These are phyloP conservation scores for Corymbia maculata DNA, from an alignment of 345 rosid genomes.

Conservation along the genomic window DNA sequence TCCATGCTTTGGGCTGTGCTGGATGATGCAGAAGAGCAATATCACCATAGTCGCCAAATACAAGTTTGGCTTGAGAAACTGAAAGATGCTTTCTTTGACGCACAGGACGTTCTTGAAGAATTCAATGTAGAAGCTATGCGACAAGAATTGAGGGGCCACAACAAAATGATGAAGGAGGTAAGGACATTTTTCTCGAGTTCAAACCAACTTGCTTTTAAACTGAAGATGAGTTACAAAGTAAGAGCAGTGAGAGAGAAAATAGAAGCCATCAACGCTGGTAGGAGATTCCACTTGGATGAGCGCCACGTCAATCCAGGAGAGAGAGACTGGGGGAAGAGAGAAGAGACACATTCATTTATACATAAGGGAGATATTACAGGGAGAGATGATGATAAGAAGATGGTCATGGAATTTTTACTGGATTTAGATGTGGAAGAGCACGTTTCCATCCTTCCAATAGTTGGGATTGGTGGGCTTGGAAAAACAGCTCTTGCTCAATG, in stretches of 20 bases:
- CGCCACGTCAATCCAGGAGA: neutral
- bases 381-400: neutral
- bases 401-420: too few relatives aligned
- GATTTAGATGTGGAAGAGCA: neutral
- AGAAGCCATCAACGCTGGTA: neutral
- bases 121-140: neutral
- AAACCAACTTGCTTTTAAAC: neutral
- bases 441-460: neutral
- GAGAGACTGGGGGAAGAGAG: neutral
- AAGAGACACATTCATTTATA: neutral
- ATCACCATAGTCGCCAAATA: too few relatives aligned
- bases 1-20: too few relatives aligned
- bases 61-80: too few relatives aligned
- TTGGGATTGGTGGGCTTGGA: neutral
- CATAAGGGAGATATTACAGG: neutral
- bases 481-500: neutral
- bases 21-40: too few relatives aligned
- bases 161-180: neutral
- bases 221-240: neutral
- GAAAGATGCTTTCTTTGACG: too few relatives aligned
- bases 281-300: neutral
- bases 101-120: neutral
- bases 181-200: neutral
- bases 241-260: neutral
- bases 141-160: neutral